Base-by-base conservation (phyloP, 352 stramenopile species). In the Pelagophyceae sp. region DNA sequence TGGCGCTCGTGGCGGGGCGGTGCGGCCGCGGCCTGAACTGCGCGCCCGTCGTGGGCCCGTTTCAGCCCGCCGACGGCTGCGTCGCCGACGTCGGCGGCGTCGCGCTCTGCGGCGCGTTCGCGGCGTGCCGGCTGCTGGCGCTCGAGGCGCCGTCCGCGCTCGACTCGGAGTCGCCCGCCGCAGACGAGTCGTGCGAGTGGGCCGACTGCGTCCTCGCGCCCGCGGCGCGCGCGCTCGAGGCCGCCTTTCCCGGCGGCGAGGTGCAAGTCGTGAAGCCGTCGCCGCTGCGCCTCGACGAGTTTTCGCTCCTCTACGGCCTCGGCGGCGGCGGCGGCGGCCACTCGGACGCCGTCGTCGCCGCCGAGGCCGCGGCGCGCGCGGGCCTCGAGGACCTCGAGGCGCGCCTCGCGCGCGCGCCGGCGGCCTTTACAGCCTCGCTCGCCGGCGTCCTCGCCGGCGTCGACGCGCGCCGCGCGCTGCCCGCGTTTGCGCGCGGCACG, bases 131-230 rank as follows among this genome's bases (percentile, higher is more conserved):
- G 11, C 23, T 23, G 11, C 11, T 54, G 11, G 45, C 45, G 11
- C 45, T 54, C 45, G 45, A 54, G 45, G 45, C 45, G 11, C 11
- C 11, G 11, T 54, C 11, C 11, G 61, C 72, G 45, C 54, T 77
- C 19, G 50, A 32, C 45, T 25, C 72, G 25, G 40, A 51, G 19
- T 23, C 19, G 32, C 72, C 50, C 27, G 72, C 72, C 5, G 27
- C 17, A 0, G 72, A 77, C 54, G 72, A 72, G 25, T 72, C 25
- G 45, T 31, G 23, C 23, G 72, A 77, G 50, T 77, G 72, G 72
- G 37, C 51, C 20, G 51, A 67, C 11, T 25, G 27, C 6, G 29
- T 15, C 37, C 71, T 76, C 37, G 71, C 71, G 37, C 33, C 71
- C 33, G 35, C 38, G 25, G 33, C 31, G 33, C 71, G 60, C 23